Evolutionary conservation across 768 basidiomycete species (phyloP).

Genomic region (Crucibulum laeve): DNA sequence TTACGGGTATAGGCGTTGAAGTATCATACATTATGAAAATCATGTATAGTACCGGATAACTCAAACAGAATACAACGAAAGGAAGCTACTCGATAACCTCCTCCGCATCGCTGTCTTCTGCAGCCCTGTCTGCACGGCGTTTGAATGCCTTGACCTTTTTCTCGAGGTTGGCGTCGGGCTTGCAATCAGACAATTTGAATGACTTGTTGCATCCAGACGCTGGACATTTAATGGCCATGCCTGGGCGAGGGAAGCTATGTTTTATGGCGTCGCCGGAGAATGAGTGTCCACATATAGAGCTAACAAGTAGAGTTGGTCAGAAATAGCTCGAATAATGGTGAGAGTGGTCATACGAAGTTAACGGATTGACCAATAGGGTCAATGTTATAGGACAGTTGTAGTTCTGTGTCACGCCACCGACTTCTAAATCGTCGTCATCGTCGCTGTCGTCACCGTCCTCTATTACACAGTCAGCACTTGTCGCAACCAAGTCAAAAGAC

Average conservation of each 20-base stretch:
- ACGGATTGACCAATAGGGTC: constrained; percentile 60
- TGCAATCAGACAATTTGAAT: constrained; percentile 47
- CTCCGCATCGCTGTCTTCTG: constrained; percentile 58
- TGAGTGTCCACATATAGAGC: constrained; percentile 72
- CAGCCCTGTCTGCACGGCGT: constrained; percentile 46
- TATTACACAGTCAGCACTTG: constrained; percentile 21
- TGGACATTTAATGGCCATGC: constrained; percentile 49
- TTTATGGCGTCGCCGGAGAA: constrained; percentile 73
- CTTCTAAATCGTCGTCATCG: constrained; percentile 83
- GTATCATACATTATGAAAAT: constrained; percentile 3
- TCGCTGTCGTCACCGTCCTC: constrained; percentile 81
- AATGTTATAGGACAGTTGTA: constrained; percentile 84
- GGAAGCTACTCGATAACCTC: constrained; percentile 42
- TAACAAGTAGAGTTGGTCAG: constrained; percentile 19
- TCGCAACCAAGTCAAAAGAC: not conserved
- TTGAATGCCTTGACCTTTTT: constrained; percentile 56
- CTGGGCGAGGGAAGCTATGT: constrained; percentile 46
- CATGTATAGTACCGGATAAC: not conserved
- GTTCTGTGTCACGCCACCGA: constrained; percentile 81
- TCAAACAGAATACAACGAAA: not conserved
- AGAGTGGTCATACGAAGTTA: constrained; percentile 66
- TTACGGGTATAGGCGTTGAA: not conserved
- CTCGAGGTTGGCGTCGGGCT: constrained; percentile 52
- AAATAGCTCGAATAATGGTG: constrained; percentile 1
- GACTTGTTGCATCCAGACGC: constrained; percentile 65